phyloP scores from a whole-genome alignment of 2,329 filamentous ascomycete genomes.

The Aspergillus japonicus region DNA sequence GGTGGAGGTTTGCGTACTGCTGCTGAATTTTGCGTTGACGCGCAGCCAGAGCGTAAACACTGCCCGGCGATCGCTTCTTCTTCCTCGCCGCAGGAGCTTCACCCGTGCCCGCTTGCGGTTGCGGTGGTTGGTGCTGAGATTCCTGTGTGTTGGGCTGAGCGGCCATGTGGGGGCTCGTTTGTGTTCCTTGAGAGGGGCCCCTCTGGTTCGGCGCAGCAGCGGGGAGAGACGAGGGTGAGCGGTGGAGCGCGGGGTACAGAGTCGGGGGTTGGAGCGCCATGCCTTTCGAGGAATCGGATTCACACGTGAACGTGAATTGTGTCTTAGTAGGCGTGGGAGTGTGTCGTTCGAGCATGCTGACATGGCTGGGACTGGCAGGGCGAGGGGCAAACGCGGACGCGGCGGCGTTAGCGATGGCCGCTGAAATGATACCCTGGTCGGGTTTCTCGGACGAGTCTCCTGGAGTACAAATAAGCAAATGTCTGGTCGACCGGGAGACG shows the following conservation, averaged over 20 bases:
- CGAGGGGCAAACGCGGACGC: slow-evolving; percentile 64
- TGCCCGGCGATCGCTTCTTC: slow-evolving; percentile 64
- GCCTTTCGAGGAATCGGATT: slow-evolving; percentile 79
- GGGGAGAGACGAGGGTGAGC: slow-evolving; percentile 34
- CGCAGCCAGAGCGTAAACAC: slow-evolving; percentile 72
- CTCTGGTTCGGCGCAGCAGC: slow-evolving; percentile 34
- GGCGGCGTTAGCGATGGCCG: slow-evolving; percentile 84
- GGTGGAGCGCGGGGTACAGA: slow-evolving; percentile 40
- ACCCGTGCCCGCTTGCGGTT: slow-evolving; percentile 39
- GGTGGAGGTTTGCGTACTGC: slow-evolving; percentile 71
- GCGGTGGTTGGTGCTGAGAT: background rate
- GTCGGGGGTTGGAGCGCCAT: slow-evolving; percentile 70
- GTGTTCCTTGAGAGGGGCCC: slow-evolving; percentile 53
- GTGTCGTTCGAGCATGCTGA: slow-evolving; percentile 73
- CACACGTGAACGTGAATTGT: slow-evolving; percentile 95
- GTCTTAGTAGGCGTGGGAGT: slow-evolving; percentile 68
- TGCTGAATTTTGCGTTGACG: slow-evolving; percentile 75
- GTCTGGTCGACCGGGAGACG: background rate
- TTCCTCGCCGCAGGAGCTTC: slow-evolving; percentile 57
- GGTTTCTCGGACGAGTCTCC: slow-evolving; percentile 39
- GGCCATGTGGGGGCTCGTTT: slow-evolving; percentile 54
- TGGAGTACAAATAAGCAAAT: slow-evolving; percentile 14
- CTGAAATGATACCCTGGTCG: slow-evolving; percentile 83
- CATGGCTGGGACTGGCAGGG: slow-evolving; percentile 69
- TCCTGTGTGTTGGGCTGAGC: slow-evolving; percentile 33